These are phyloP conservation scores for Musa schizocarpa DNA, from an alignment of 176 grass and related monocot genomes.

Conservation along the genomic window DNA sequence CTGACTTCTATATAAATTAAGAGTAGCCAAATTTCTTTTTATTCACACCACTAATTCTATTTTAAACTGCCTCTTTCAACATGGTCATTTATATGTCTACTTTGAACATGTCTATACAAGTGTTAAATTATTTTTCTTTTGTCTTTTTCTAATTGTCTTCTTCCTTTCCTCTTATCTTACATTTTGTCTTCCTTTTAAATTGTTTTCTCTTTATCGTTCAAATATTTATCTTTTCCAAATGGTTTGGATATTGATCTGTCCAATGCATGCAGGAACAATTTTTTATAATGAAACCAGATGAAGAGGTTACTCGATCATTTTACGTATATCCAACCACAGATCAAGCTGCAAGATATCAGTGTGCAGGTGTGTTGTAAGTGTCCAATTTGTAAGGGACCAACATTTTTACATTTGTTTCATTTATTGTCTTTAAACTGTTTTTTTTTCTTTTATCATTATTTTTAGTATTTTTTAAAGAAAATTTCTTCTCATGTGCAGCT, in stretches of 20 bases:
- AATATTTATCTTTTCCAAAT: too few relatives aligned
- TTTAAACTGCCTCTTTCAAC: too few relatives aligned
- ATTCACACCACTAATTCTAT: too few relatives aligned
- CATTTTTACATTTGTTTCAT: background rate
- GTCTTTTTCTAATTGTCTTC: background rate
- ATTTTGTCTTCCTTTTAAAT: background rate
- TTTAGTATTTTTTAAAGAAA: background rate
- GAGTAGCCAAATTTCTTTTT: too few relatives aligned
- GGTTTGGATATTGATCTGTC: background rate
- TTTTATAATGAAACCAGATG: slow-evolving; percentile 74
- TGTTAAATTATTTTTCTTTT: background rate
- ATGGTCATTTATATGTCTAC: too few relatives aligned
- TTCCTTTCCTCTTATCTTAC: background rate
- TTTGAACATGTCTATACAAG: too few relatives aligned
- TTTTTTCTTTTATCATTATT: slow-evolving; percentile 2
- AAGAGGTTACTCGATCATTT: slow-evolving; percentile 36
- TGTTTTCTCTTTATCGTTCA: background rate
- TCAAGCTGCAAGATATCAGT: slow-evolving; percentile 59
- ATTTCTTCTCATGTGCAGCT: slow-evolving; percentile 37
- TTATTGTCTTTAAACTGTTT: background rate
- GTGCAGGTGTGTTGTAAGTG: slow-evolving; percentile 39
- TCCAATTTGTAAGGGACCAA: background rate
- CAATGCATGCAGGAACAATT: slow-evolving; percentile 52
- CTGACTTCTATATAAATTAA: too few relatives aligned
- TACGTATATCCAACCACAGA: slow-evolving; percentile 45